These are phyloP conservation scores for Daldinia grandis DNA, from an alignment of 495 filamentous ascomycete species.

Conservation along the genomic window DNA sequence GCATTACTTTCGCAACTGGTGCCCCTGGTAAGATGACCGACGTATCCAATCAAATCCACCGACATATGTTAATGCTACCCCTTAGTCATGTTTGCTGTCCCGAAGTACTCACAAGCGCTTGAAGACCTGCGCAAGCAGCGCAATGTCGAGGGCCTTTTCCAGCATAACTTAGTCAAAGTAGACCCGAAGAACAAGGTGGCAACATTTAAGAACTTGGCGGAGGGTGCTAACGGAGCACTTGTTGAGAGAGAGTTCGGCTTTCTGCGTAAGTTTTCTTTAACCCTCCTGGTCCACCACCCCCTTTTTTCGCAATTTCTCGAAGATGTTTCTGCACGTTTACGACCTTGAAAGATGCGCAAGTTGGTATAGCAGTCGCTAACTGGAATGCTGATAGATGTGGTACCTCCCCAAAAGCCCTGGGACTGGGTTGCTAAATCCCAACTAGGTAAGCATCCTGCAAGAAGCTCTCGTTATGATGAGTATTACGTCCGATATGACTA, in stretches of 20 bases:
- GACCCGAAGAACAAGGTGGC: constrained; percentile 54
- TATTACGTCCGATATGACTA: not conserved
- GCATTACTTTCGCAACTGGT: constrained; percentile 71
- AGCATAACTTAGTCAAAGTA: constrained; percentile 69
- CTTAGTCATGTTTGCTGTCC: constrained; percentile 71
- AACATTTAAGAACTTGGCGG: constrained; percentile 44
- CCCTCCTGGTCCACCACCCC: not conserved
- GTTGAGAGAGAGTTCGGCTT: constrained; percentile 66
- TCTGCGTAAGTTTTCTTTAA: constrained; percentile 47
- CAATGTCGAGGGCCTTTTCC: constrained; percentile 71
- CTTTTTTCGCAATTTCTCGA: not conserved
- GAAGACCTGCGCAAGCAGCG: constrained; percentile 69
- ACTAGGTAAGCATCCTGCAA: constrained; percentile 33
- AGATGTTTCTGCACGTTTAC: not conserved
- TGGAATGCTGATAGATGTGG: constrained; percentile 26
- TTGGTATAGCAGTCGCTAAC: constrained; percentile 44
- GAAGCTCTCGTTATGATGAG: not conserved
- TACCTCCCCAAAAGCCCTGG: constrained; percentile 45
- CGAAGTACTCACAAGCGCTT: constrained; percentile 70
- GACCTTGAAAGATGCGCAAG: not conserved
- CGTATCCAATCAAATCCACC: not conserved
- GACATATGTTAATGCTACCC: constrained; percentile 8
- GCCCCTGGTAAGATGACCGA: constrained; percentile 50
- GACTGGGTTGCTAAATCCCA: constrained; percentile 46
- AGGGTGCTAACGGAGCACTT: constrained; percentile 39